Percentiles rank a stretch among this genome's conserved stretches.
Conservation (phyloP, 345 rosid species). For the Ceriops decandra region DNA sequence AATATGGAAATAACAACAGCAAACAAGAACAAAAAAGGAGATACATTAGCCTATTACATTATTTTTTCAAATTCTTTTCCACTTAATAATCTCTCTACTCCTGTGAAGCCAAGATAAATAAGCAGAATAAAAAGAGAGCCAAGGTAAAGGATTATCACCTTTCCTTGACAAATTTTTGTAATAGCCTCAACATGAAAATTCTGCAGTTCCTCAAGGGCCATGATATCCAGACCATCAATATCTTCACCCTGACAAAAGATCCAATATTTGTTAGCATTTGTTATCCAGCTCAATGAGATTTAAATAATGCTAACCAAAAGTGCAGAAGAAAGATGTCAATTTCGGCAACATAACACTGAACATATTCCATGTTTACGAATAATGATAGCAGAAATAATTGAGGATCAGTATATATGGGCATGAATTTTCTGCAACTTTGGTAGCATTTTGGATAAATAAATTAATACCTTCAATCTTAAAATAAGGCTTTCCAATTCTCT, state of each 20-base stretch:
- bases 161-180: slow-evolving; percentile 52
- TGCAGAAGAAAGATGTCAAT: neutral
- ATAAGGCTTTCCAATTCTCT: slow-evolving; percentile 43
- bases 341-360: neutral
- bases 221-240: slow-evolving; percentile 39
- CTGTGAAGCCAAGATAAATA: neutral
- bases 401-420: neutral
- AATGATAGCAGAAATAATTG: neutral
- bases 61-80: too few relatives aligned
- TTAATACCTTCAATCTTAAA: slow-evolving; percentile 48
- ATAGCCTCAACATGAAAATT: slow-evolving; percentile 54
- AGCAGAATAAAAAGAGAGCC: neutral
- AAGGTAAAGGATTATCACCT: slow-evolving; percentile 27
- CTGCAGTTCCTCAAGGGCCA: slow-evolving; percentile 51
- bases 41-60: too few relatives aligned
- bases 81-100: too few relatives aligned
- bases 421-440: neutral
- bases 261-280: neutral
- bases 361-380: neutral
- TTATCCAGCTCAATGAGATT: neutral
- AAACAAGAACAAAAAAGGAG: too few relatives aligned
- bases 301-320: neutral
- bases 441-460: slow-evolving; percentile 5
- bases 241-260: slow-evolving; percentile 47
- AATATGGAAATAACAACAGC: too few relatives aligned